phyloP scores from a whole-genome alignment of 768 basidiomycete genomes.

The Termitomyces sp. region DNA sequence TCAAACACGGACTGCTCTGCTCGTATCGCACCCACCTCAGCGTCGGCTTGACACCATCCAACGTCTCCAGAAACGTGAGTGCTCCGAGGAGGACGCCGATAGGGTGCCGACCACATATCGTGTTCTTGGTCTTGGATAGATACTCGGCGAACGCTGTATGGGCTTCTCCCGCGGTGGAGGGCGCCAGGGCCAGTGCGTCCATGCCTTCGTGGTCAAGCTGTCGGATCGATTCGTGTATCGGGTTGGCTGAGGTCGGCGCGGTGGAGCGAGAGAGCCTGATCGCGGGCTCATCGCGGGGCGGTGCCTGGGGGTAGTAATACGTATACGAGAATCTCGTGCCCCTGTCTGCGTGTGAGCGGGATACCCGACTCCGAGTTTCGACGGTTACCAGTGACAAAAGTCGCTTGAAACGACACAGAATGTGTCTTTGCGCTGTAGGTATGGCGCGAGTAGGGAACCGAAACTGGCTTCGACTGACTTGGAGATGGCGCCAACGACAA shows the following conservation, averaged over 20 bases:
- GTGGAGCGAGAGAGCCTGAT: conserved; percentile 44
- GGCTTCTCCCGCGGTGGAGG: conserved; percentile 44
- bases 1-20: conserved; percentile 78
- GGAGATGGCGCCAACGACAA: conserved; percentile 80
- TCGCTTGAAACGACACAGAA: conserved; percentile 92
- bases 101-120: conserved; percentile 95
- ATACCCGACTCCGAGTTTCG: neutral
- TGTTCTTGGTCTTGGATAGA: conserved; percentile 76
- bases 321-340: conserved; percentile 85
- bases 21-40: conserved; percentile 90
- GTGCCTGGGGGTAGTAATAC: conserved; percentile 70
- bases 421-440: conserved; percentile 72
- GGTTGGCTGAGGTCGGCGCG: conserved; percentile 39
- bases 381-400: conserved; percentile 91
- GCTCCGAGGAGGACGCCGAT: conserved; percentile 90
- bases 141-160: conserved; percentile 65
- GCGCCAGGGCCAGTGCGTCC: conserved; percentile 57
- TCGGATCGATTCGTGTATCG: conserved; percentile 81
- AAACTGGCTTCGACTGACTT: conserved; percentile 53
- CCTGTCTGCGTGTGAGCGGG: conserved; percentile 28
- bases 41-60: conserved; percentile 25
- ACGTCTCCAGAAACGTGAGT: conserved; percentile 50
- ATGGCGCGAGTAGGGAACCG: conserved; percentile 74
- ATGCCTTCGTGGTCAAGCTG: conserved; percentile 87
- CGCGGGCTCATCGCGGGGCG: conserved; percentile 39